These are phyloP conservation scores for Gossypium aridum DNA, from an alignment of 441 rosid genomes.

Conservation along the genomic window DNA sequence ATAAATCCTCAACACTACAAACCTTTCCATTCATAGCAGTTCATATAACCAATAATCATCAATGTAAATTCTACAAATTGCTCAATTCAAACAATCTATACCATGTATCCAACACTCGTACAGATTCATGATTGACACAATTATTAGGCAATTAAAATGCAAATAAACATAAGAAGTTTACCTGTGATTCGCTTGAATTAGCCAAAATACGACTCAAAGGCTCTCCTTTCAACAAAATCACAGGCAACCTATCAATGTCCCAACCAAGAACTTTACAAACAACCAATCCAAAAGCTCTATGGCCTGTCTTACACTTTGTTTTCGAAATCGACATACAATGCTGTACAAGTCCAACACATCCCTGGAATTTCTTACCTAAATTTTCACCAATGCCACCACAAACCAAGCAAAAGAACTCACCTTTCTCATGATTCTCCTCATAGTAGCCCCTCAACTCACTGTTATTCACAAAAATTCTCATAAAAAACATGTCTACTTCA, in stretches of 20 bases:
- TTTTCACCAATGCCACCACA: conserved; percentile 54
- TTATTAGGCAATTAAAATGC: not conserved
- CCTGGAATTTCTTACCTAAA: conserved; percentile 37
- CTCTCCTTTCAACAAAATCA: conserved; percentile 32
- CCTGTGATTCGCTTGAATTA: conserved; percentile 17
- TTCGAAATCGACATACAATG: conserved; percentile 48
- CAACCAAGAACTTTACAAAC: conserved; percentile 79
- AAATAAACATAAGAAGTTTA: conserved; percentile 2
- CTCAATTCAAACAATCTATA: not conserved
- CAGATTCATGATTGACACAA: not conserved
- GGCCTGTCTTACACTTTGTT: conserved; percentile 44
- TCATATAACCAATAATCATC: not conserved
- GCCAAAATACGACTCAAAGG: conserved; percentile 31
- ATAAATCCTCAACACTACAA: not conserved
- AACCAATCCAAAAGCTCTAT: conserved; percentile 59
- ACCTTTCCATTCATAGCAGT: not conserved
- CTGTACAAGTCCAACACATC: conserved; percentile 54
- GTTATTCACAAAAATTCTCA: conserved; percentile 40
- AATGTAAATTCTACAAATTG: not conserved
- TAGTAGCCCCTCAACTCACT: conserved; percentile 50
- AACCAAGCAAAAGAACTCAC: conserved; percentile 65
- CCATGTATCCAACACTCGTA: not conserved
- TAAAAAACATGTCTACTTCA: conserved; percentile 38
- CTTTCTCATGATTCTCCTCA: conserved; percentile 41
- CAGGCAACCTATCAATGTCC: conserved; percentile 53